Conservation (phyloP, 352 stramenopile genomes). For the Phytophthora foliorum region DNA sequence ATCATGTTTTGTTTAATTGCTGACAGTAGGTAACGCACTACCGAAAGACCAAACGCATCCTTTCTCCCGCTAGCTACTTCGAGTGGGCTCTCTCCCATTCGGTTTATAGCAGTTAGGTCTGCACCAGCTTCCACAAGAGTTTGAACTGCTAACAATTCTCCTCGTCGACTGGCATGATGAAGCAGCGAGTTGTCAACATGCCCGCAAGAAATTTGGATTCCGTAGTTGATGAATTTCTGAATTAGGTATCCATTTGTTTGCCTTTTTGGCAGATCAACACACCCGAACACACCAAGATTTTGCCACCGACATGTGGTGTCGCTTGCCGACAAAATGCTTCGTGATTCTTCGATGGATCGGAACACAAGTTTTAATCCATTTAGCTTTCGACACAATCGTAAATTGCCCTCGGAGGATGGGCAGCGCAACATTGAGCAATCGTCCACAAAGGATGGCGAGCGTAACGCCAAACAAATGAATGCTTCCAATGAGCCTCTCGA, state of each 20-base stretch:
- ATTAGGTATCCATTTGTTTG: slow-evolving; percentile 52
- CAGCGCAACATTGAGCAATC: slow-evolving; percentile 42
- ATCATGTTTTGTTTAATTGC: slow-evolving; percentile 12
- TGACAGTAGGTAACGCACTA: slow-evolving; percentile 47
- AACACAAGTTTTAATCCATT: slow-evolving; percentile 25
- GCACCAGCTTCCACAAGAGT: slow-evolving; percentile 52
- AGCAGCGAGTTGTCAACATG: slow-evolving; percentile 46
- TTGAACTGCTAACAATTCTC: slow-evolving; percentile 49
- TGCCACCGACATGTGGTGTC: slow-evolving; percentile 58
- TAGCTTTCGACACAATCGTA: background rate
- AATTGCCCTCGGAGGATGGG: slow-evolving; percentile 25
- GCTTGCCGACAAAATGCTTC: slow-evolving; percentile 26
- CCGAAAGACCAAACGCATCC: slow-evolving; percentile 41
- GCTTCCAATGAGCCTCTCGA: slow-evolving; percentile 48
- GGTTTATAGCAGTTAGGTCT: slow-evolving; percentile 41
- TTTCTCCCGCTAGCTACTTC: slow-evolving; percentile 51
- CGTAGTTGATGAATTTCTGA: slow-evolving; percentile 64
- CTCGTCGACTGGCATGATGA: slow-evolving; percentile 48
- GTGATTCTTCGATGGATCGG: slow-evolving; percentile 39
- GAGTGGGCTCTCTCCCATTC: slow-evolving; percentile 39
- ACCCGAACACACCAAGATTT: slow-evolving; percentile 64
- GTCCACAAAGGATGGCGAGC: slow-evolving; percentile 34
- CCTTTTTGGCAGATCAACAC: slow-evolving; percentile 43
- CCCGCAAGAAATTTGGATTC: slow-evolving; percentile 28
- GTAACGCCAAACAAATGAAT: slow-evolving; percentile 55